These are phyloP conservation scores for Lactarius hatsudake DNA, from an alignment of 768 basidiomycete genomes.

Conservation along the genomic window DNA sequence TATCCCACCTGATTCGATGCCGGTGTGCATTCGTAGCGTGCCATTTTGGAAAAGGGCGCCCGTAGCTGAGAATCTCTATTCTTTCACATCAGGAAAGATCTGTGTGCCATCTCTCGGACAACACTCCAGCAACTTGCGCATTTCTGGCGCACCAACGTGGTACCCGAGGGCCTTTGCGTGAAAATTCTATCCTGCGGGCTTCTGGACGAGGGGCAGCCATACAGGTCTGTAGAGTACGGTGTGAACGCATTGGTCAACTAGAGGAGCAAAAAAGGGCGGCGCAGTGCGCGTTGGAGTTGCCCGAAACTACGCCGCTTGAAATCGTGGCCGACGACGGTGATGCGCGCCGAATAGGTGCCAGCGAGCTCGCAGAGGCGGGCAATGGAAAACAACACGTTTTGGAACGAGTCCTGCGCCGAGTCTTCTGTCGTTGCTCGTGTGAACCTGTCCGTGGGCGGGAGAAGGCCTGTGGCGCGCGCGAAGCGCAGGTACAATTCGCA, in stretches of 20 bases:
- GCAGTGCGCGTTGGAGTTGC: conserved; percentile 62
- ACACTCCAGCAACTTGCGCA: conserved; percentile 73
- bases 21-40: neutral
- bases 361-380: conserved; percentile 88
- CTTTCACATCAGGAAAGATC: conserved; percentile 44
- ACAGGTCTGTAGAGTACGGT: conserved; percentile 72
- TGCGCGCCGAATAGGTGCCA: conserved; percentile 63
- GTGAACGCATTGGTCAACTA: conserved; percentile 76
- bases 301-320: conserved; percentile 85
- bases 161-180: conserved; percentile 76
- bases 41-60: neutral
- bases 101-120: conserved; percentile 55
- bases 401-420: conserved; percentile 85
- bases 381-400: conserved; percentile 87
- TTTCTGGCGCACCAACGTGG: conserved; percentile 70
- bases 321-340: conserved; percentile 89
- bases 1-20: neutral
- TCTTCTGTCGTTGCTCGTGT: conserved; percentile 67
- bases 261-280: conserved; percentile 38
- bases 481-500: conserved; percentile 86
- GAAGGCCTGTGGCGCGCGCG: conserved; percentile 56
- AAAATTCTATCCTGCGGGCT: conserved; percentile 64
- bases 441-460: conserved; percentile 39
- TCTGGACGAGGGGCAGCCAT: conserved; percentile 75
- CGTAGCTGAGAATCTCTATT: neutral